These are phyloP conservation scores for Myxozyma mucilagina DNA, from an alignment of 805 yeast genomes.

Conservation along the genomic window DNA sequence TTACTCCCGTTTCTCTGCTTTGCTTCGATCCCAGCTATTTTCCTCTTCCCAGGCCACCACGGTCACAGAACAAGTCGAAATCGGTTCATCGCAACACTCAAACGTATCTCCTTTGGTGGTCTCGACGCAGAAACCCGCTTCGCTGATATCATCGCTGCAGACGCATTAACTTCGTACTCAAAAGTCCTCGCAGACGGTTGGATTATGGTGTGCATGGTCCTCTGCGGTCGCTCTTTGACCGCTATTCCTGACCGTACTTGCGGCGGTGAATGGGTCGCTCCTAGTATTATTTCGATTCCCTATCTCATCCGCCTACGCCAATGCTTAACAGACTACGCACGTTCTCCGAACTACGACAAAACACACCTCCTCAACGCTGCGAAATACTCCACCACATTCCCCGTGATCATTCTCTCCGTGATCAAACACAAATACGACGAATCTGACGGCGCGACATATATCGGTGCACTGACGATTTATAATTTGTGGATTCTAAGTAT, in stretches of 20 bases:
- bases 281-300: slow-evolving; percentile 53
- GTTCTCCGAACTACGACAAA: slow-evolving; percentile 40
- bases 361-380: slow-evolving; percentile 68
- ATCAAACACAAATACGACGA: slow-evolving; percentile 31
- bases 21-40: slow-evolving; percentile 39
- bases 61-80: slow-evolving; percentile 44
- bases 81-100: slow-evolving; percentile 47
- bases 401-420: slow-evolving; percentile 47
- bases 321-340: slow-evolving; percentile 67
- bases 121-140: slow-evolving; percentile 60
- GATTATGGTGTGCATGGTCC: slow-evolving; percentile 51
- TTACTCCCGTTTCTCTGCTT: slow-evolving; percentile 47
- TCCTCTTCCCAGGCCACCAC: slow-evolving; percentile 43
- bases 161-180: slow-evolving; percentile 78
- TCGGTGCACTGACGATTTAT: slow-evolving; percentile 10
- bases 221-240: slow-evolving; percentile 42
- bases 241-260: slow-evolving; percentile 40
- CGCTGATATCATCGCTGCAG: slow-evolving; percentile 81
- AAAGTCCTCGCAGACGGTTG: slow-evolving; percentile 74
- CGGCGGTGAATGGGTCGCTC: slow-evolving; percentile 43
- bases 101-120: slow-evolving; percentile 57
- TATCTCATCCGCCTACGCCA: slow-evolving; percentile 76
- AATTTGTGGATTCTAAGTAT: slow-evolving; percentile 42
- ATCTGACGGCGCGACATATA: slow-evolving; percentile 10
- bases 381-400: slow-evolving; percentile 70